Percentiles rank a stretch among this genome's conserved stretches.
Evolutionary conservation across 2,329 filamentous ascomycete species (phyloP).

Genomic region (Diatrype stigma): DNA sequence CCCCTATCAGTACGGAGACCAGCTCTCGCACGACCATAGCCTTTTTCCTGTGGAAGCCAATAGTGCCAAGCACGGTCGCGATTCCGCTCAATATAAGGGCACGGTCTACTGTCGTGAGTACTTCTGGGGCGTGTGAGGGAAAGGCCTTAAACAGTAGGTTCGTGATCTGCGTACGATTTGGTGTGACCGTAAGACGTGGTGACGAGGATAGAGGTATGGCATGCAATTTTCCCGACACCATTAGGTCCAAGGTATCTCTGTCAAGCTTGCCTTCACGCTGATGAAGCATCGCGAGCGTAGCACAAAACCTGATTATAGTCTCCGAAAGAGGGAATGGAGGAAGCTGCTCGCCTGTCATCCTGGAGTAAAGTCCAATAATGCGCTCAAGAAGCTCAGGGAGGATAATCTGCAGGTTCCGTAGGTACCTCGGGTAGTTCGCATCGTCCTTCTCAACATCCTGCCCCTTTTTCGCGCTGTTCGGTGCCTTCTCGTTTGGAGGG

Average conservation of each 20-base stretch:
- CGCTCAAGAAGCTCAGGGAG: slow-evolving; percentile 72
- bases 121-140: slow-evolving; percentile 61
- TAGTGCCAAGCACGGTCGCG: slow-evolving; percentile 72
- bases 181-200: slow-evolving; percentile 52
- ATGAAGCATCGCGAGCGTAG: slow-evolving; percentile 64
- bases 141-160: slow-evolving; percentile 65
- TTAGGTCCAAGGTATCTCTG: slow-evolving; percentile 56
- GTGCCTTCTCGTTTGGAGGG: slow-evolving; percentile 45
- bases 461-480: slow-evolving; percentile 29
- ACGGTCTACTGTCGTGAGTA: slow-evolving; percentile 69
- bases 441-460: slow-evolving; percentile 36
- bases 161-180: slow-evolving; percentile 60
- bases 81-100: slow-evolving; percentile 81
- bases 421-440: slow-evolving; percentile 45
- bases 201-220: slow-evolving; percentile 46
- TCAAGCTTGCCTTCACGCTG: slow-evolving; percentile 60
- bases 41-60: slow-evolving; percentile 85
- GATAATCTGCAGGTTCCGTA: slow-evolving; percentile 52
- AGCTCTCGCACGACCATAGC: slow-evolving; percentile 85
- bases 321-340: slow-evolving; percentile 70
- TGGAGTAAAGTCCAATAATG: slow-evolving; percentile 69
- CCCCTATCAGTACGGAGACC: slow-evolving; percentile 75
- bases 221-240: slow-evolving; percentile 59
- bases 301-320: slow-evolving; percentile 68
- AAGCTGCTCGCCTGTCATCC: slow-evolving; percentile 65